A percentile compares a stretch with the other conserved stretches of the same genome.
phyloP scores from a whole-genome alignment of 75 land plant genomes.

The Isoetes taiwanensis region DNA sequence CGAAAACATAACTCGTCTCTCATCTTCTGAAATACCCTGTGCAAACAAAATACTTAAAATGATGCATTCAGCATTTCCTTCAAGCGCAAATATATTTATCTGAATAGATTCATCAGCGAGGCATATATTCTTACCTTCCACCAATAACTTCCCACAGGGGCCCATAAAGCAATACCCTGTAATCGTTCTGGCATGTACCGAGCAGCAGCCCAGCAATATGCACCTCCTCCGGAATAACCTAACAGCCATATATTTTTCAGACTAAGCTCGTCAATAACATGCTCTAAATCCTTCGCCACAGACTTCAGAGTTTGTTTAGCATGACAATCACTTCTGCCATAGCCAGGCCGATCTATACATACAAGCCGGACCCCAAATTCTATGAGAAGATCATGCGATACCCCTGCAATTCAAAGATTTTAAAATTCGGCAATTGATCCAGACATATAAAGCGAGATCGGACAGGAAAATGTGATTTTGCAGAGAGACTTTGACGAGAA shows the following conservation, averaged over 20 bases:
- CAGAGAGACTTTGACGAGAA: too few relatives aligned
- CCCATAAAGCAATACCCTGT: constrained; percentile 19
- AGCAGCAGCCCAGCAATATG: constrained; percentile 27
- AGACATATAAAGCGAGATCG: too few relatives aligned
- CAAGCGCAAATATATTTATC: too few relatives aligned
- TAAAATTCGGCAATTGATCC: not conserved
- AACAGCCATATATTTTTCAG: constrained; percentile 20
- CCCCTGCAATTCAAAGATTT: not conserved
- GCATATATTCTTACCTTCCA: too few relatives aligned
- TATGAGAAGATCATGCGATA: constrained; percentile 15
- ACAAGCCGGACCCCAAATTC: constrained; percentile 22
- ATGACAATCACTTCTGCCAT: constrained; percentile 20
- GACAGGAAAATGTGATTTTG: not conserved
- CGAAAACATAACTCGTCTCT: constrained; percentile 8
- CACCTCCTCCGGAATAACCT: constrained; percentile 26
- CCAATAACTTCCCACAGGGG: constrained; percentile 25
- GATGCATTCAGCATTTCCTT: too few relatives aligned
- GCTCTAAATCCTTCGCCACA: constrained; percentile 12
- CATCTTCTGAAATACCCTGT: constrained; percentile 9
- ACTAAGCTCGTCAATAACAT: constrained; percentile 18
- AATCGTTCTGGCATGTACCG: constrained; percentile 25
- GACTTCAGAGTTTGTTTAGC: constrained; percentile 16
- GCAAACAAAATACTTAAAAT: not conserved
- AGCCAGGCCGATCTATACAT: constrained; percentile 26
- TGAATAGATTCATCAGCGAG: too few relatives aligned